Evolutionary conservation across 805 yeast genomes (phyloP).

Genomic region (Zygosaccharomyces bailii): DNA sequence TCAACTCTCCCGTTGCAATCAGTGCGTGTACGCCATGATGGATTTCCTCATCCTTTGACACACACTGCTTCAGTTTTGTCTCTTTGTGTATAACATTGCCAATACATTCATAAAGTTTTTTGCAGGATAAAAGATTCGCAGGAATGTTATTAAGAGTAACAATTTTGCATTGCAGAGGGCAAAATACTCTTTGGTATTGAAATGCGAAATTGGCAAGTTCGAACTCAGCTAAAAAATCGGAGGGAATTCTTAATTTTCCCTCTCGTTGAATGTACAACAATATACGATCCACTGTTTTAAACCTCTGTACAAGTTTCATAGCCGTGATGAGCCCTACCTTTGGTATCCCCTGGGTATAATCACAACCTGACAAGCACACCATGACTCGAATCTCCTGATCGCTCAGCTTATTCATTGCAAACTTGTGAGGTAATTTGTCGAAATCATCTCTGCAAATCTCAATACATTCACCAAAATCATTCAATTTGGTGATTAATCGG

Average conservation of each 20-base stretch:
- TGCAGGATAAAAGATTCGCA: slow-evolving; percentile 27
- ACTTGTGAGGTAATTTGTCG: slow-evolving; percentile 42
- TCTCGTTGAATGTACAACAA: slow-evolving; percentile 55
- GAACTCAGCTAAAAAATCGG: slow-evolving; percentile 56
- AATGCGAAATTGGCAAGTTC: slow-evolving; percentile 73
- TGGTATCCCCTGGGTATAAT: slow-evolving; percentile 82
- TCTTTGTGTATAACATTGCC: slow-evolving; percentile 35
- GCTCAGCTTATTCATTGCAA: slow-evolving; percentile 49
- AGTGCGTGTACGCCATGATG: slow-evolving; percentile 47
- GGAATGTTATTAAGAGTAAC: slow-evolving; percentile 60
- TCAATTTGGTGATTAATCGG: slow-evolving; percentile 73
- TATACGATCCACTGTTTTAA: slow-evolving; percentile 51
- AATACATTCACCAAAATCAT: slow-evolving; percentile 64
- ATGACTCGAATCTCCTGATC: slow-evolving; percentile 62
- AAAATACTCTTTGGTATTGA: slow-evolving; percentile 78
- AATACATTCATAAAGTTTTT: slow-evolving; percentile 38
- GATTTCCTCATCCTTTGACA: slow-evolving; percentile 34
- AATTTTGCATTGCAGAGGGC: slow-evolving; percentile 52
- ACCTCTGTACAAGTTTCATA: slow-evolving; percentile 51
- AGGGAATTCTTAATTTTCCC: slow-evolving; percentile 56
- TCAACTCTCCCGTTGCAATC: slow-evolving; percentile 62
- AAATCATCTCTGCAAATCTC: slow-evolving; percentile 63
- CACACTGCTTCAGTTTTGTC: slow-evolving; percentile 18
- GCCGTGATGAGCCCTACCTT: slow-evolving; percentile 82
- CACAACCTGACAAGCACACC: slow-evolving; percentile 95